Base-by-base conservation (phyloP, 31 red algal genomes). In the Odonthalia washingtoniensis region DNA sequence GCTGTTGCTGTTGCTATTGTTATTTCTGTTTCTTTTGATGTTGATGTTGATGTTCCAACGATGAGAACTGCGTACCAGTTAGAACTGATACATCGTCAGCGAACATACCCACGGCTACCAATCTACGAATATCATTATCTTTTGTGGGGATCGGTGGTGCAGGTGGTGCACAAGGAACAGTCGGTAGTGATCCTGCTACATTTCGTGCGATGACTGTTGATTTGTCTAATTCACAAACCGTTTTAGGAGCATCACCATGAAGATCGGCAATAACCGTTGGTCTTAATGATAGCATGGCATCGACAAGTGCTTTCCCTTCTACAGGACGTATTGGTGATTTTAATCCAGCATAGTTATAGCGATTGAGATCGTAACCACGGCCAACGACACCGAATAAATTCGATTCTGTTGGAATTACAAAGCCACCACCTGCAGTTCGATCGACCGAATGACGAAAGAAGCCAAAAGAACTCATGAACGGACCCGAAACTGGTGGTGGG, bases 311-410 rank as follows among this genome's bases (percentile, higher is more conserved):
- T 42, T 78, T 44, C 44, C 46, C 62, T 60, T 78, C 75, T 6
- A 60, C 75, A 60, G 75, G 75, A 6, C 75, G 1, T 44, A 78
- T 78, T 27, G 75, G 75, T 52, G 46, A 44, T 38, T 78, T 52
- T n/a, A 78, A 52, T 33, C 39, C 38, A 16, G 1, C 30, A 33
- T 52, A 78, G 30, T 78, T 44, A 60, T 78, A 78, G 18, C 75
- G 75, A 78, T 78, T 78, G 44, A 78, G 44, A 60, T 78, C 75
- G 62, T 78, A 57, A 26, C 75, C 75, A 26, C 75, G 45, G 38
- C 75, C 75, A 78, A 78, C 75, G 62, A 78, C 45, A 3, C 75
- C 75, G 39, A 60, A 78, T 44, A 57, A 78, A 38, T 42, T 34
- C 39, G 75, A 52, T 78, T 78, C 75, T 18, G 75, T 28, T 26